Evolutionary conservation across 2,329 filamentous ascomycete species (phyloP).

Genomic region (Endothia cerciana): DNA sequence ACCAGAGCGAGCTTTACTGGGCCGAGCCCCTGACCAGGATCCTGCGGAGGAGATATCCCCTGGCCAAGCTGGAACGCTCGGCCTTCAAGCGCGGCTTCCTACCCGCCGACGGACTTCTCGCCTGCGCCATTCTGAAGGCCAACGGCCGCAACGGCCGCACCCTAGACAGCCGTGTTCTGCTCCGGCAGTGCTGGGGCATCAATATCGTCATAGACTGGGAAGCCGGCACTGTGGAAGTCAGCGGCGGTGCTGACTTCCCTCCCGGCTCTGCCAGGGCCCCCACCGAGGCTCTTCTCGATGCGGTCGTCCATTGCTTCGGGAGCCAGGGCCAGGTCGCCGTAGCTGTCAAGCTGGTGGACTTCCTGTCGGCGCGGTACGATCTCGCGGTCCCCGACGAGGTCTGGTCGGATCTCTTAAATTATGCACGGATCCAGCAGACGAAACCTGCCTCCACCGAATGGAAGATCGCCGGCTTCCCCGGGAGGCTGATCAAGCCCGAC

Average conservation of each 20-base stretch:
- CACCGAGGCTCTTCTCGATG: constrained; percentile 60
- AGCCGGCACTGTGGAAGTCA: constrained; percentile 33
- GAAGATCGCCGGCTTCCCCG: constrained; percentile 36
- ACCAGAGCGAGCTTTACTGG: constrained; percentile 32
- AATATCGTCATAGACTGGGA: constrained; percentile 16
- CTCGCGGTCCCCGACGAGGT: constrained; percentile 59
- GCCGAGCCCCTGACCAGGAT: constrained; percentile 38
- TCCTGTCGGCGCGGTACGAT: constrained; percentile 62
- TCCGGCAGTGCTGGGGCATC: constrained; percentile 38
- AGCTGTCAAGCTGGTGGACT: constrained; percentile 64
- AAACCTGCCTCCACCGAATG: constrained; percentile 45
- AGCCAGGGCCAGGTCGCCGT: constrained; percentile 64
- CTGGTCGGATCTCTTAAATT: constrained; percentile 71
- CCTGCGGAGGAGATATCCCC: constrained; percentile 35
- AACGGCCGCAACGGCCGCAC: constrained; percentile 45
- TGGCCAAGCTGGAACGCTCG: constrained; percentile 9
- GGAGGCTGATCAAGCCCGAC: constrained; percentile 42
- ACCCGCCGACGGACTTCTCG: constrained; percentile 40
- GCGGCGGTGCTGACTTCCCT: constrained; percentile 45
- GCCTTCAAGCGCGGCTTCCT: neutral
- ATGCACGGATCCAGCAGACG: constrained; percentile 62
- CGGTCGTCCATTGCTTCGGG: constrained; percentile 72
- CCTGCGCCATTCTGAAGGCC: constrained; percentile 48
- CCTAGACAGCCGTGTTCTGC: constrained; percentile 39
- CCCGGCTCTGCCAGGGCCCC: constrained; percentile 61